These are phyloP conservation scores for Pichia kluyveri DNA, from an alignment of 805 yeast genomes.

Conservation along the genomic window DNA sequence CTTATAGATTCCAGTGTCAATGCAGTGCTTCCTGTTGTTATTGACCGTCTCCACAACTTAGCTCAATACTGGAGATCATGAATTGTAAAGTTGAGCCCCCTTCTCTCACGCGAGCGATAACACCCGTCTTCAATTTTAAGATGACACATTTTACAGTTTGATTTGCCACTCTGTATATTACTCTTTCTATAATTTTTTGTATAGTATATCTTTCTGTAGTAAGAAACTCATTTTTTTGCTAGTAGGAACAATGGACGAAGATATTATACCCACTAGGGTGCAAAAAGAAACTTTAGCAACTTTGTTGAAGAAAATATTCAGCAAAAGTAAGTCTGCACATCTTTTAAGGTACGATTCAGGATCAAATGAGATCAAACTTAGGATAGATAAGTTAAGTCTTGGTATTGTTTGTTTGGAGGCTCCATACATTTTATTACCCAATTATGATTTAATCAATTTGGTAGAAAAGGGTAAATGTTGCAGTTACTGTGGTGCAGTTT, in stretches of 20 bases:
- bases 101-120: neutral
- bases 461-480: constrained; percentile 25
- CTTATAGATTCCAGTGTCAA: constrained; percentile 90
- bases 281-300: neutral
- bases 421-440: constrained; percentile 21
- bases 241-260: neutral
- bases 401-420: constrained; percentile 22
- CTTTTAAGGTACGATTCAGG: constrained; percentile 4
- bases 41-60: constrained; percentile 86
- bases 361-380: constrained; percentile 2
- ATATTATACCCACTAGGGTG: neutral
- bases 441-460: constrained; percentile 18
- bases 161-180: too few relatives aligned
- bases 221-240: neutral
- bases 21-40: constrained; percentile 89
- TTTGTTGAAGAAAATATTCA: constrained; percentile 3
- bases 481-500: constrained; percentile 24
- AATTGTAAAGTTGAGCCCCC: neutral
- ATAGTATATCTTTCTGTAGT: neutral
- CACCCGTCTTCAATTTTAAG: too few relatives aligned
- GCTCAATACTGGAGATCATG: constrained; percentile 98
- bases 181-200: neutral
- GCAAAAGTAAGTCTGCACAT: constrained; percentile 6
- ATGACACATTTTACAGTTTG: neutral
- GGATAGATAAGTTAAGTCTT: constrained; percentile 5